phyloP scores from a whole-genome alignment of 495 filamentous ascomycete species.

The Penicillium manginii region DNA sequence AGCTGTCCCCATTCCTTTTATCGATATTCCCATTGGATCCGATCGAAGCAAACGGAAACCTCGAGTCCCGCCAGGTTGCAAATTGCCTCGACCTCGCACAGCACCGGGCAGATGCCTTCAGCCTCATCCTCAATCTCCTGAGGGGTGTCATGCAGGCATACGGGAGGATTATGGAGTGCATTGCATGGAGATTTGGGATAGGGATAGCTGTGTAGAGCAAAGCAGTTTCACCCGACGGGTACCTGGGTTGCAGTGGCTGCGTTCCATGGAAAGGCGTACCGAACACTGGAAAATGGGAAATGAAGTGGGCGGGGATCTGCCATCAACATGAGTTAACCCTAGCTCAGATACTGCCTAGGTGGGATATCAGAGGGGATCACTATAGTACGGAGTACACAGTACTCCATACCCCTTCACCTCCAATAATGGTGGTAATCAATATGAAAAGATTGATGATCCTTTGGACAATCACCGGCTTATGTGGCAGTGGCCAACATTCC shows the following conservation, averaged over 20 bases:
- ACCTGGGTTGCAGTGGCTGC: slow-evolving; percentile 13
- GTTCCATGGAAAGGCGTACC: slow-evolving; percentile 2
- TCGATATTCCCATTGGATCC: neutral
- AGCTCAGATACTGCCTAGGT: too few relatives aligned
- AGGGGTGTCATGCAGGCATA: neutral
- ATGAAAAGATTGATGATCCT: too few relatives aligned
- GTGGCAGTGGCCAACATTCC: slow-evolving; percentile 1
- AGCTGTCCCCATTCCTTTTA: neutral
- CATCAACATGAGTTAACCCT: neutral
- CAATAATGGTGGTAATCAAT: too few relatives aligned
- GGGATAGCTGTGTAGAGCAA: neutral
- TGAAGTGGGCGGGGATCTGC: neutral
- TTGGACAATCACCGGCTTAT: neutral
- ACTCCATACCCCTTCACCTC: too few relatives aligned
- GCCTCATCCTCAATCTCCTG: slow-evolving; percentile 10
- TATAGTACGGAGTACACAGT: too few relatives aligned
- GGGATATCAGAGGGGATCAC: too few relatives aligned
- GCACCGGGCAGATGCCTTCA: slow-evolving; percentile 3
- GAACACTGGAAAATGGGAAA: neutral
- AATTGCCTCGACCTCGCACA: slow-evolving; percentile 11
- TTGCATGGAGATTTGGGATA: neutral
- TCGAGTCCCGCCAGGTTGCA: slow-evolving; percentile 19
- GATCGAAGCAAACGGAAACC: slow-evolving; percentile 2
- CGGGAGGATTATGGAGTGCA: neutral
- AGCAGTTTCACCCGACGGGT: slow-evolving; percentile 19